Evolutionary conservation across 1,284 basidiomycete genomes (phyloP), one percentile per base, ranked within the genome.

Genomic region (Abortiporus biennis): DNA sequence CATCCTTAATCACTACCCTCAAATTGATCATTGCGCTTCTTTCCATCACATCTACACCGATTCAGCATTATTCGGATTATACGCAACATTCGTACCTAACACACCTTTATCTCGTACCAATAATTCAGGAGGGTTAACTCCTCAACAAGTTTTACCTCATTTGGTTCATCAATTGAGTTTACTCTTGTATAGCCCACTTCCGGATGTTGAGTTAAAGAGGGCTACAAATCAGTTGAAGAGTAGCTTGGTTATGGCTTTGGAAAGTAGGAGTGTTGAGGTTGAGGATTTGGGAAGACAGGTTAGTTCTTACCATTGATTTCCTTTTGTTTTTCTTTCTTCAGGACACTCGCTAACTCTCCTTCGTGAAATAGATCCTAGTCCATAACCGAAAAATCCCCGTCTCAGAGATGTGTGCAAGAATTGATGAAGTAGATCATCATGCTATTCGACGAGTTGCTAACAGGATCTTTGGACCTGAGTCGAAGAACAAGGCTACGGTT

Each of bases 1-100:
- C 59, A 92, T 99, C 52, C 80, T 99, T 48, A 97, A 98, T 62
- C 87, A 92, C 58, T 90, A 92, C 68, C 82, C 93, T 47, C 85
- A 92, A 55, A 80, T 99, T 57, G 95, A 99, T 66, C 91, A 93
- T 63, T 97, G 94, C 63, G 85, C 91, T n/a, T 88, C 92, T 21
- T 97, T 97, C 82, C 92, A 98, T 63, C 94, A 98, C 66, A 95
- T 95, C 58, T 99, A 98, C 67, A 83, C 85, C 45, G 94, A 98
- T 65, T 89, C 89, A 0, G 92, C 92, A 1, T 72, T 99, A 9
- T 98, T 98, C 59, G 96, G 95, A 15, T 76, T 99, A 42, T 88
- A 91, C 51, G 91, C 91, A 6, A 83, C 86, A n/a, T 92, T 95
- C 59, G 71, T 91, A 23, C 93, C 90, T 46, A 68, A 72, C 24